Evolutionary conservation across 148 eudicot genomes (phyloP).

Genomic region (Silene conica): DNA sequence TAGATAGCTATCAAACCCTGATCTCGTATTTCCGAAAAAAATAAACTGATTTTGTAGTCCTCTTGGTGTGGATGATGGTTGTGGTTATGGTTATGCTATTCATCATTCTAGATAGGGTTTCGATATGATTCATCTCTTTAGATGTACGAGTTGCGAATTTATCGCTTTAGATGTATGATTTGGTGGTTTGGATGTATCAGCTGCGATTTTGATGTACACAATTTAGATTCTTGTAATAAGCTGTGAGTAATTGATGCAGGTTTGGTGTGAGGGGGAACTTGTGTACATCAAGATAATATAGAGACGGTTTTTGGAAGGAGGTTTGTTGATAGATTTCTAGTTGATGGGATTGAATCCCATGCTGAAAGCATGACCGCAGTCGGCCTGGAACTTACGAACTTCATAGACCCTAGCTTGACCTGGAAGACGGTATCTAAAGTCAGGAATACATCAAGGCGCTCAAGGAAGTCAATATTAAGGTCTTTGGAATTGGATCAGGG

Average conservation of each 20-base stretch:
- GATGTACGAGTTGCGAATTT: too few species aligned
- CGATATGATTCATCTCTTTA: too few species aligned
- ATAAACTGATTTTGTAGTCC: too few species aligned
- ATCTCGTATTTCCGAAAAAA: too few species aligned
- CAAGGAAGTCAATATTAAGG: slow-evolving; percentile 35
- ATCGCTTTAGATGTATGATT: too few species aligned
- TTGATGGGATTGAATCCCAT: slow-evolving; percentile 38
- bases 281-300: not conserved
- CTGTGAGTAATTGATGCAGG: not conserved
- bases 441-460: slow-evolving; percentile 42
- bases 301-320: slow-evolving; percentile 13
- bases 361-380: slow-evolving; percentile 40
- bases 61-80: too few species aligned
- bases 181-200: too few species aligned
- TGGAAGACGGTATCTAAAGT: slow-evolving; percentile 57
- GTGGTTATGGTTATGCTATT: too few species aligned
- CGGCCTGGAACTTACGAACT: slow-evolving; percentile 37
- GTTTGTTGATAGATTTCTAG: slow-evolving; percentile 11
- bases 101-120: too few species aligned
- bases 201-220: too few species aligned
- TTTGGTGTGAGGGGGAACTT: not conserved
- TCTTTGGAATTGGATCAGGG: slow-evolving; percentile 24
- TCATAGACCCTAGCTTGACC: slow-evolving; percentile 37
- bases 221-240: too few species aligned
- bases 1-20: too few species aligned